Evolutionary conservation across 2,329 filamentous ascomycete genomes (phyloP), one percentile per base, ranked within the genome.

Genomic region (Penicillium sp.): DNA sequence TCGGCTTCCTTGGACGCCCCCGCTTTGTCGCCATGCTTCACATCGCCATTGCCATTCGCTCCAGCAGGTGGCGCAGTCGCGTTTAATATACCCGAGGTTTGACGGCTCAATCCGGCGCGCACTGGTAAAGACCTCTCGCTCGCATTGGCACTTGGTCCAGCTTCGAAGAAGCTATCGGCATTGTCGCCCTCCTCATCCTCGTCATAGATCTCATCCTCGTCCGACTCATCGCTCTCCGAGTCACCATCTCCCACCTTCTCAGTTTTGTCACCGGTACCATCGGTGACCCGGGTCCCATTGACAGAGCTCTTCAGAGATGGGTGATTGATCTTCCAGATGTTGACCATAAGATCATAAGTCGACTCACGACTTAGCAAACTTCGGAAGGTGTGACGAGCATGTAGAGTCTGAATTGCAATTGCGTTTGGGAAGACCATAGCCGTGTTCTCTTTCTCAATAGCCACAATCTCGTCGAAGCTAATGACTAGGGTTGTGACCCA

Each of bases 401-500:
- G 95, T 13, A 98, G 80, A 0, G 95, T 99, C 51, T 96, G 92
- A 44, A 99, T 96, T 78, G 96, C 95, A 56, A 99, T 90, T 4
- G 94, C 96, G 71, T 99, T 99, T 60, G 96, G 96, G 78, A 99
- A 98, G 1, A 99, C 83, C 60, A 99, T 83, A 0, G 95, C 95
- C 0, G 95, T 99, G 73, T 88, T 97, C 75, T 96, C 90, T 79
- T 98, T 98, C 77, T 99, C 95, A 7, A 99, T 90, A 0, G 94
- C 92, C 19, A 98, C 91, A 58, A 99, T 91, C 75, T 99, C 95
- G 71, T 99, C 95, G 73, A 99, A 99, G 75, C 92, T 96, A 80
- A 99, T 96, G 54, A 99, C 94, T 43, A 99, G 81, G 1, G 95
- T 99, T 0, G 95, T 99, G 22, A 96, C 90, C 95, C 95, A 99